phyloP scores from a whole-genome alignment of 768 basidiomycete genomes.

The Clavulina sp. region DNA sequence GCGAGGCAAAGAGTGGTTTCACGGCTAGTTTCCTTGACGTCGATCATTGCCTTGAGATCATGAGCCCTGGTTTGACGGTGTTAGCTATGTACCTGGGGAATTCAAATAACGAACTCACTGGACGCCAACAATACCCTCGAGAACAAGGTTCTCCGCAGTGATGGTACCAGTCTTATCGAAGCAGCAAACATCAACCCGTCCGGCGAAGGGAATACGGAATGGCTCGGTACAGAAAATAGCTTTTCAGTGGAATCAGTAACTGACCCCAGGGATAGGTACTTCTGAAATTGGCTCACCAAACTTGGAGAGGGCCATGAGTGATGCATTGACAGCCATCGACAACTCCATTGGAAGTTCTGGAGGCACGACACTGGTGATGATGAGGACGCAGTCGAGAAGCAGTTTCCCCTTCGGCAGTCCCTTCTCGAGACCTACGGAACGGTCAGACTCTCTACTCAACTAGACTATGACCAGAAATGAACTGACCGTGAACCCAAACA shows the following conservation, averaged over 20 bases:
- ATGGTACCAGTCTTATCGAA: conserved; percentile 99
- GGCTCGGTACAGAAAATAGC: conserved; percentile 99
- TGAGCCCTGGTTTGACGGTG: conserved; percentile 26
- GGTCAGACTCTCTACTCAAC: not conserved
- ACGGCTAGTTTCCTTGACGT: conserved; percentile 56
- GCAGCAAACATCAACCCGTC: conserved; percentile 93
- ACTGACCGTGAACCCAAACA: conserved; percentile 85
- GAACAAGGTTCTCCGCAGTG: conserved; percentile 84
- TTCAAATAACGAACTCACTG: conserved; percentile 36
- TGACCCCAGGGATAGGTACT: not conserved
- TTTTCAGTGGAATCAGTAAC: conserved; percentile 16
- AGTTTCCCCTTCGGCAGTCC: conserved; percentile 90
- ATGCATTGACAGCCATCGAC: conserved; percentile 88
- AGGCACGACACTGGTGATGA: conserved; percentile 94
- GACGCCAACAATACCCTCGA: conserved; percentile 85
- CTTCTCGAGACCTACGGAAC: conserved; percentile 61
- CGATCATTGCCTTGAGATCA: conserved; percentile 49
- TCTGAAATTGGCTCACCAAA: conserved; percentile 38
- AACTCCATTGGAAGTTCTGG: conserved; percentile 98
- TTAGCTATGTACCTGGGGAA: not conserved
- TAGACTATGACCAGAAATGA: not conserved
- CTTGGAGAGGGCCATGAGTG: conserved; percentile 83
- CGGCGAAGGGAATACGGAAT: conserved; percentile 91
- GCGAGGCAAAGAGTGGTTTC: conserved; percentile 82
- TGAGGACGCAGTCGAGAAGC: conserved; percentile 84